Evolutionary conservation across 441 rosid genomes (phyloP).

Genomic region (Euphorbia celastroides): DNA sequence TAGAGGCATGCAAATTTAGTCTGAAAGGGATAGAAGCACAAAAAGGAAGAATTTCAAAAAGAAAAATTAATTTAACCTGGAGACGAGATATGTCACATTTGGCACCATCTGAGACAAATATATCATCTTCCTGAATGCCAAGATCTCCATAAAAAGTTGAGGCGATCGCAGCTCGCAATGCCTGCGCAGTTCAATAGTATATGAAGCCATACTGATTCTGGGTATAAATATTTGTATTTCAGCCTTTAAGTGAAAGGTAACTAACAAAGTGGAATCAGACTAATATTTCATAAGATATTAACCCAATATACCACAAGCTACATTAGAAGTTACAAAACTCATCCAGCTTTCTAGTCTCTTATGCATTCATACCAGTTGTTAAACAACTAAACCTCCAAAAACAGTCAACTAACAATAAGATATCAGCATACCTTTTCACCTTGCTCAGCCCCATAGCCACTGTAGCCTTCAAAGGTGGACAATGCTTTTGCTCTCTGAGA

Average conservation of each 20-base stretch:
- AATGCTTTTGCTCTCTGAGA: constrained; percentile 67
- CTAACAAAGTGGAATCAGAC: neutral
- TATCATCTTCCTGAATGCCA: constrained; percentile 78
- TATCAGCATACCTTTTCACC: constrained; percentile 72
- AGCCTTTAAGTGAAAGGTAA: neutral
- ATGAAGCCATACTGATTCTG: neutral
- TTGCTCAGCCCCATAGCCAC: constrained; percentile 96
- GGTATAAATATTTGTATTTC: neutral
- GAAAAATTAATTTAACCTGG: constrained; percentile 49
- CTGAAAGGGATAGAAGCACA: neutral
- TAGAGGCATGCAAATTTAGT: neutral
- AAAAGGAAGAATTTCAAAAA: neutral
- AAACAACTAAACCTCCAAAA: constrained; percentile 5
- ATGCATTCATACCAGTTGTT: neutral
- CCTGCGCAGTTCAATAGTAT: constrained; percentile 41
- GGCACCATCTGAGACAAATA: constrained; percentile 98
- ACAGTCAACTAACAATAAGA: neutral
- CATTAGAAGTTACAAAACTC: no score
- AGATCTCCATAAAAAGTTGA: constrained; percentile 68
- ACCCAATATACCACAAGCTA: neutral
- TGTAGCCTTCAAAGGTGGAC: constrained; percentile 82
- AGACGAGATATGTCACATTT: constrained; percentile 97
- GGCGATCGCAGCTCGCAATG: constrained; percentile 76
- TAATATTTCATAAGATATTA: neutral
- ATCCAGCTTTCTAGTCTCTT: neutral